These are phyloP conservation scores for Candida germanica DNA, from an alignment of 805 yeast species.

Conservation along the genomic window DNA sequence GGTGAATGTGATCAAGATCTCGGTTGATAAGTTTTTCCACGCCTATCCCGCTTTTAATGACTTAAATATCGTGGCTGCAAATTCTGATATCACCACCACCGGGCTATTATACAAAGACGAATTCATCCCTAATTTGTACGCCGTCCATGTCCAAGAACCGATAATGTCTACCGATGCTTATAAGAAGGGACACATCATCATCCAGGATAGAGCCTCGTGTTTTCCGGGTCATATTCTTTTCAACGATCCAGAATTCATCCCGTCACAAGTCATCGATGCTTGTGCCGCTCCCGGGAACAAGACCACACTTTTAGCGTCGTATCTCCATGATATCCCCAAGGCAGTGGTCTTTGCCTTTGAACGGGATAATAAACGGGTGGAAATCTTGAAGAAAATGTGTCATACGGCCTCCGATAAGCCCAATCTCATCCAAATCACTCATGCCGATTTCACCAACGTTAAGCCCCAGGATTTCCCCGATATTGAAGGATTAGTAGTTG, in stretches of 20 bases:
- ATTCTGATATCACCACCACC: slow-evolving; percentile 28
- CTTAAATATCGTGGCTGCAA: slow-evolving; percentile 43
- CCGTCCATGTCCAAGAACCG: slow-evolving; percentile 73
- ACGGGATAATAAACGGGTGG: slow-evolving; percentile 70
- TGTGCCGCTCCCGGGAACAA: slow-evolving; percentile 99
- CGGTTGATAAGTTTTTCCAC: slow-evolving; percentile 34
- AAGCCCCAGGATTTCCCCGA: slow-evolving; percentile 57
- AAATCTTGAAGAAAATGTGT: slow-evolving; percentile 73
- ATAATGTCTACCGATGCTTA: slow-evolving; percentile 69
- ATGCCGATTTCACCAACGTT: slow-evolving; percentile 63
- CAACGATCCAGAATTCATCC: slow-evolving; percentile 45
- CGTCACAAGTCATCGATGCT: slow-evolving; percentile 76
- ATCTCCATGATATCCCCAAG: slow-evolving; percentile 28
- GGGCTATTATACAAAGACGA: slow-evolving; percentile 72
- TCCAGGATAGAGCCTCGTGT: slow-evolving; percentile 96
- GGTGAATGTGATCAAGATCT: slow-evolving; percentile 59
- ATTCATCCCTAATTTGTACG: slow-evolving; percentile 72
- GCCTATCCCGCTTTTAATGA: slow-evolving; percentile 37
- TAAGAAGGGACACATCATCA: slow-evolving; percentile 71
- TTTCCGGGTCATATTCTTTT: slow-evolving; percentile 85
- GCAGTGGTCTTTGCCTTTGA: slow-evolving; percentile 78
- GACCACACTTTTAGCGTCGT: slow-evolving; percentile 86
- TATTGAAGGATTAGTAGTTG: slow-evolving; percentile 82
- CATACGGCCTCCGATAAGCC: slow-evolving; percentile 52
- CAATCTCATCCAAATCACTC: slow-evolving; percentile 46